Evolutionary conservation across 2,329 filamentous ascomycete genomes (phyloP), one percentile per base, ranked within the genome.

Genomic region (Plectosphaerella plurivora): DNA sequence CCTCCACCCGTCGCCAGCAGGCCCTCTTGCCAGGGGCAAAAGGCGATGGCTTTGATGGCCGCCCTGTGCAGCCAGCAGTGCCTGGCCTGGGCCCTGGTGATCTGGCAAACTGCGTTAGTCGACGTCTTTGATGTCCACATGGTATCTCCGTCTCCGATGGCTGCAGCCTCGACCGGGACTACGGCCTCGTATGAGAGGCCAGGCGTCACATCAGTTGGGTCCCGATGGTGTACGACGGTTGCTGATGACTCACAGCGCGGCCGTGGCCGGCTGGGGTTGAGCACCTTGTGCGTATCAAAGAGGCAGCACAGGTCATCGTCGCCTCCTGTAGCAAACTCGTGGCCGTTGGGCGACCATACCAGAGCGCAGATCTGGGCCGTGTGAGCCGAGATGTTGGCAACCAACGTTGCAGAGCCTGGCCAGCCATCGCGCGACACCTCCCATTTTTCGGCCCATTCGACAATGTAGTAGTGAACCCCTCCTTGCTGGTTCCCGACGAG

Each of bases 41-140:
- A 97, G 2, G 94, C 91, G 60, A 97, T 94, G 33, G 94, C 94
- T 69, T 99, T 99, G 59, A 97, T 89, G 3, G 94, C 94, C 1
- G 93, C 93, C 24, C 83, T 83, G 66, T 99, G 91, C 11, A 76
- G 68, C 82, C 91, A 94, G 33, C 80, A 80, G 66, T 96, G 84
- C 60, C 81, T 86, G 61, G 88, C 83, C 28, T 76, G 72, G 7
- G 82, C 82, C 6, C 71, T 63, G 2, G 72, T 72, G 24, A 89
- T 68, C 22, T 75, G 70, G 16, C 77, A 72, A 20, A 79, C 72
- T 33, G 63, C 67, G 12, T 67, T 69, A 8, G 59, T 57, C 15
- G 65, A 55, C 12, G 58, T 61, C 44, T 63, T 63, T 20, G 66
- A 55, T 6, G 65, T 57, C 24, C 60, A 64, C 9, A 67, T 60